Evolutionary conservation across 108 stramenopile genomes (phyloP), one percentile per base, ranked within the genome.

Genomic region (Stephanodiscus minutulus): DNA sequence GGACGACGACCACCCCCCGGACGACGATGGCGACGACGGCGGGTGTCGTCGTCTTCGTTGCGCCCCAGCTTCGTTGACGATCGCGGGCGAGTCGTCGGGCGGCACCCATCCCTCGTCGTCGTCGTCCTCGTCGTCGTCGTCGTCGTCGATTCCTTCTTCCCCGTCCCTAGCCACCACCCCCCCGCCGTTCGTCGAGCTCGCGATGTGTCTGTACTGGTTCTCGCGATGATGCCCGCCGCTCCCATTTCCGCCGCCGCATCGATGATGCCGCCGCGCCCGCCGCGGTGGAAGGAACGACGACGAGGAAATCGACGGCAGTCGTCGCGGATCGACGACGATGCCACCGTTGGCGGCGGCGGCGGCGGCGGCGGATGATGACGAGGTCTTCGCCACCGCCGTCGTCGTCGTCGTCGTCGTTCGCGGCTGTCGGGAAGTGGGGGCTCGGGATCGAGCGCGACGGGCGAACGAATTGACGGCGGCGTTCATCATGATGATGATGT

Each of bases 21-120:
- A 44, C 13, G 43, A 44, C 13, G 43, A 44, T 0, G 43, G 15
- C 13, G 43, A 44, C 13, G 43, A 44, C 3, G 43, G 15, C 43
- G 43, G 1, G 0, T 13, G 0, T 13, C 43, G 12, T 1, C 39
- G 39, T 4, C 39, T n/a, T n/a, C n/a, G n/a, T n/a, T n/a, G n/a
- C n/a, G n/a, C 39, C 7, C 7, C 13, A 13, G 13, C 13, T 11
- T 3, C 39, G 39, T 11, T 3, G 43, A 20, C 33, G 0, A 53
- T 54, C 18, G 66, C 58, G 24, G 75, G 76, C n/a, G 76, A 79
- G 25, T 79, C 65, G 9, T 72, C 78, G 15, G 78, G 72, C 13
- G 78, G 78, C 33, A 79, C 68, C 78, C 78, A 79, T 29, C 64
- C 78, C 8, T 68, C 67, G 17, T 68, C 66, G 24, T 58, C 66